Base-by-base conservation (phyloP, 768 basidiomycete genomes). In the Hortiboletus flavorubellus region DNA sequence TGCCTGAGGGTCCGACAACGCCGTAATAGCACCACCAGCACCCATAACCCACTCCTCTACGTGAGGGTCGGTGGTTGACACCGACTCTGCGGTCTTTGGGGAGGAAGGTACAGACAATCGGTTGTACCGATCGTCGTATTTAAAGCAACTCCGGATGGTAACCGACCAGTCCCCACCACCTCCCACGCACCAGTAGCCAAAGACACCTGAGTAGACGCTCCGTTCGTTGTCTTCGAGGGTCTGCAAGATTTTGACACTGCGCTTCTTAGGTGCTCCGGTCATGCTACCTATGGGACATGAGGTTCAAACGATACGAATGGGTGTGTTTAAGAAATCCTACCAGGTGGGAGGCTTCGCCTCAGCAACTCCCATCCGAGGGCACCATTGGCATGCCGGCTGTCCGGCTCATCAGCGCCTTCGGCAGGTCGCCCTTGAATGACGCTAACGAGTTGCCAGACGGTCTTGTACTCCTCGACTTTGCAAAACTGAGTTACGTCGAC, bases 261-360 rank as follows among this genome's bases (percentile, higher is more conserved):
- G 86, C 64, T 96, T 88, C 75, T 98, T 98, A 0, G 95, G 95
- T 0, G 95, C 95, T 35, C 95, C 95, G 2, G 95, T 98, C 95
- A 98, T 98, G 55, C 92, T 94, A 2, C 93, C 93, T 94, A 56
- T 33, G 45, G 18, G 16, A 15, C 4, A 40, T 21, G 15, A 33
- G 16, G 53, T 47, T 53, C 55, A 57, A 43, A 35, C 14, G 23
- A 54, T 6, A 51, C 14, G 15, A 42, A 39, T 15, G 21, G 16
- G 5, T 12, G 52, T 45, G n/a, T 42, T 30, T 43, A 52, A 18
- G 31, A 29, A 39, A 40, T 39, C 61, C 75, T 60, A 89, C 94
- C 94, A 51, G 95, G 93, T 15, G 95, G 95, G 51, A 97, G 78
- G 72, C 91, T 88, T 46, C 78, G 75, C 56, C 78, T 80, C 51